Base-by-base conservation (phyloP, 768 basidiomycete genomes). In the Mycena olivaceomarginata region DNA sequence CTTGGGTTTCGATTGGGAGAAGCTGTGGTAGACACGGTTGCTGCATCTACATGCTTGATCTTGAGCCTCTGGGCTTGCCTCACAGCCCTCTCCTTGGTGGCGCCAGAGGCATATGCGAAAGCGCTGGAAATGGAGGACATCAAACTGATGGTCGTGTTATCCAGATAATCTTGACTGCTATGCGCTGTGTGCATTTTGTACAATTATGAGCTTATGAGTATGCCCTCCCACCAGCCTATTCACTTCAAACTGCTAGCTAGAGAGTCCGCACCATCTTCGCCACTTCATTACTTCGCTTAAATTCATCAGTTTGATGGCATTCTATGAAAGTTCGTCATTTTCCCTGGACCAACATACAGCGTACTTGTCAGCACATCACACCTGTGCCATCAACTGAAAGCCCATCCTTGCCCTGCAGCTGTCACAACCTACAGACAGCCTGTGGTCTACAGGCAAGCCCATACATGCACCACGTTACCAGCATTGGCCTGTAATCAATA, bases 91-190 rank as follows among this genome's bases (percentile, higher is more conserved):
- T 68, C 68, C 60, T 41, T 74, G 20, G 46, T 22, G 7, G 56
- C 67, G 18, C 60, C 73, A 0, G 59, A 8, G 12, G 45, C 2
- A 13, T 20, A 69, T 25, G 39, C 40, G 15, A 25, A 64, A 16
- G 15, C 46, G 18, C 2, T 53, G 37, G 73, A 40, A 37, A 39
- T 74, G 45, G 66, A 53, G 46, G 40, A 68, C 12, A 25, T 3
- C 2, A 74, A 74, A 53, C 1, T 74, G n/a, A 41, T 74, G 56
- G 8, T 74, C 18, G 65, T 67, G 10, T 22, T 67, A 15, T 67
- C 56, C 16, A 65, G 8, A 5, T 74, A 67, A 57, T 66, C 6
- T 15, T n/a, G 31, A 45, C 31, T 4, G 22, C 37, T 53, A 53
- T 53, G 6, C 51, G n/a, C n/a, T 48, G 15, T 62, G 31, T 37